These are phyloP conservation scores for Fragaria ananassa DNA, from an alignment of 306 rosid species.

Conservation along the genomic window DNA sequence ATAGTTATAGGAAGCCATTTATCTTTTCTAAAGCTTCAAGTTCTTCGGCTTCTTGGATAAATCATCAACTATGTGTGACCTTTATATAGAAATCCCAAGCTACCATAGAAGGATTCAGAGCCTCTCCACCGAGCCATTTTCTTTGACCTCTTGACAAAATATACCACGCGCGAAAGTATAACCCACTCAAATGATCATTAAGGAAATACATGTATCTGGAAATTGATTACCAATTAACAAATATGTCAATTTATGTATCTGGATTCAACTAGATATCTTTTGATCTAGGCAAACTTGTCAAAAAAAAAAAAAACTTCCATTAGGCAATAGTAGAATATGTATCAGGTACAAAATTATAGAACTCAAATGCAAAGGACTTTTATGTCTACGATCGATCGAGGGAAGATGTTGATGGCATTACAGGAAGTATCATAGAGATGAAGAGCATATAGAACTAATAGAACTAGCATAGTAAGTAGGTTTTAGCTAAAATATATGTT, in stretches of 20 bases:
- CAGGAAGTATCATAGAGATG: not conserved
- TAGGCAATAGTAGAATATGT: not conserved
- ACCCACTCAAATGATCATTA: constrained; percentile 7
- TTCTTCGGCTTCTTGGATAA: not conserved
- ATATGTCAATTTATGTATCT: not conserved
- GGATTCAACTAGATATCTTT: not conserved
- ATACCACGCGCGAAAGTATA: constrained; percentile 32
- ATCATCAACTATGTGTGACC: not conserved
- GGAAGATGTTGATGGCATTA: not conserved
- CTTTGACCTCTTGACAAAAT: constrained; percentile 32
- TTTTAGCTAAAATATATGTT: not conserved
- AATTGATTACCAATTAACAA: not conserved
- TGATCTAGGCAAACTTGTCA: not conserved
- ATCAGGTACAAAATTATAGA: too few species aligned
- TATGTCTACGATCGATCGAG: not conserved
- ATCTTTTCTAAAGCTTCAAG: not conserved
- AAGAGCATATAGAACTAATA: not conserved
- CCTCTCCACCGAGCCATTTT: constrained; percentile 50
- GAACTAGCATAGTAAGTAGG: not conserved
- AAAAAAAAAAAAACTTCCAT: too few species aligned
- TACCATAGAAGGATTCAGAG: not conserved
- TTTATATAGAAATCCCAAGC: constrained; percentile 31
- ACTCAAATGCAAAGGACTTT: not conserved
- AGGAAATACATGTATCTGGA: not conserved
- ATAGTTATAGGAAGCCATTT: constrained; percentile 35